Percentiles rank a stretch among this genome's conserved stretches.
Evolutionary conservation across 345 rosid genomes (phyloP).

Genomic region (Xanthoceras sorbifolium): DNA sequence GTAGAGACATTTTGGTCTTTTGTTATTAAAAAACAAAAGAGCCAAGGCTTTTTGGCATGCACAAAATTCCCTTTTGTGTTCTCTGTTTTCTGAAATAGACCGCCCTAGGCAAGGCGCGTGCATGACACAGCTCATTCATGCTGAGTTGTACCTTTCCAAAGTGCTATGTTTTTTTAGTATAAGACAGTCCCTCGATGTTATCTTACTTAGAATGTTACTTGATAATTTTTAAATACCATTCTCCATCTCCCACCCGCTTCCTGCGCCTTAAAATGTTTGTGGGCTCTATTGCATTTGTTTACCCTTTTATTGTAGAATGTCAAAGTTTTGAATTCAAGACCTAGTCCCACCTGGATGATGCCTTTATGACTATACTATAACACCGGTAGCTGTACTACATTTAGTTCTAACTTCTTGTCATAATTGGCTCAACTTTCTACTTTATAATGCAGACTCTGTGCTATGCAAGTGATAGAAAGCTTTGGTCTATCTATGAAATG

Average conservation of each 20-base stretch:
- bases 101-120: no score
- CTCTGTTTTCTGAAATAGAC: not conserved
- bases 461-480: not conserved
- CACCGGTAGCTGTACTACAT: not conserved
- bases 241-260: not conserved
- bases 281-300: not conserved
- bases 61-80: no score
- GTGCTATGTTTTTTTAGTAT: no score
- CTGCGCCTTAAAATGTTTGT: not conserved
- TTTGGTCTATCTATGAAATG: not conserved
- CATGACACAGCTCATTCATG: no score
- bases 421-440: not conserved
- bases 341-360: not conserved
- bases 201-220: not conserved
- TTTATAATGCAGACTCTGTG: not conserved
- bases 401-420: not conserved
- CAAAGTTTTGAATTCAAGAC: not conserved
- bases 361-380: not conserved
- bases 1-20: no score
- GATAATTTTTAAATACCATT: no score
- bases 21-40: no score
- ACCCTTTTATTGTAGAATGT: not conserved
- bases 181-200: no score
- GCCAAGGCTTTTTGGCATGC: no score
- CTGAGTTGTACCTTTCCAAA: no score